Conservation (phyloP, 2,329 filamentous ascomycete species). For the Pezicula neosporulosa region DNA sequence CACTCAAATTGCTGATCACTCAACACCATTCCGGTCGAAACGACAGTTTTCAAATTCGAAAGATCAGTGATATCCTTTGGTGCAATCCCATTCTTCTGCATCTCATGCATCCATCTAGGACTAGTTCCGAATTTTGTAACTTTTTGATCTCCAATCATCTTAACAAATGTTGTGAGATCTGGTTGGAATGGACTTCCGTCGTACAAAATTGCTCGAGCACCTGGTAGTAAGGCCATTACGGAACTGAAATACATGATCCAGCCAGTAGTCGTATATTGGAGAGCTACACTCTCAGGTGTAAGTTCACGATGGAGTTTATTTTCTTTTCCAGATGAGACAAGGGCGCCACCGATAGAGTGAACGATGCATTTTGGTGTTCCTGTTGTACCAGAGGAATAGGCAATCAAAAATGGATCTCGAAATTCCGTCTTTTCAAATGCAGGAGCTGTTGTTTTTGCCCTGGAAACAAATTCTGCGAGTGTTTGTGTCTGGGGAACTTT, state of each 20-base stretch:
- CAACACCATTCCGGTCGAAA: constrained; percentile 78
- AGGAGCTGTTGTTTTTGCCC: constrained; percentile 11
- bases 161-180: constrained; percentile 59
- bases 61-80: constrained; percentile 60
- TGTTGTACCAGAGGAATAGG: constrained; percentile 78
- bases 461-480: constrained; percentile 38
- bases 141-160: constrained; percentile 56
- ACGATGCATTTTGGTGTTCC: constrained; percentile 84
- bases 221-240: constrained; percentile 55
- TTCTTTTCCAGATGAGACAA: constrained; percentile 62
- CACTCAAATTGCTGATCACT: constrained; percentile 75
- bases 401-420: constrained; percentile 72
- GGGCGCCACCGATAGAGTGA: constrained; percentile 65
- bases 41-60: constrained; percentile 56
- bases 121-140: constrained; percentile 74
- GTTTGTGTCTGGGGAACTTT: constrained; percentile 38
- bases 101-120: constrained; percentile 72
- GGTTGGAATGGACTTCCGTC: constrained; percentile 80
- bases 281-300: constrained; percentile 35
- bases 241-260: constrained; percentile 85
- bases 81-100: constrained; percentile 59
- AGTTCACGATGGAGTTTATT: constrained; percentile 46
- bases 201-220: constrained; percentile 66
- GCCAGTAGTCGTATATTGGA: constrained; percentile 65
- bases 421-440: constrained; percentile 24